Evolutionary conservation across 192 early-diverging fungal genomes (phyloP), one percentile per base, ranked within the genome.

Genomic region (Backusella macrospora): DNA sequence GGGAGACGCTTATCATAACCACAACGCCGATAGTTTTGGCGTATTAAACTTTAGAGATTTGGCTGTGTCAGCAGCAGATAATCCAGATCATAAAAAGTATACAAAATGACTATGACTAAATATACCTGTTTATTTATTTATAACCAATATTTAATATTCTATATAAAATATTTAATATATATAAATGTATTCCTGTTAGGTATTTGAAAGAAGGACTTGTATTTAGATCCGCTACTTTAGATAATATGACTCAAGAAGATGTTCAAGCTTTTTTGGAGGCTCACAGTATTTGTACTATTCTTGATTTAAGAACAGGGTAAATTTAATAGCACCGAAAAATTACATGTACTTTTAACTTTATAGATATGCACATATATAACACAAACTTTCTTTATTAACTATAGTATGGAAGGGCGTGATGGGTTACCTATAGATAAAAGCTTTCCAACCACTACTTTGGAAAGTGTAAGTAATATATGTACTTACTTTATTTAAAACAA

Each of bases 231-330:
- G 83, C 73, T 1, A 75, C 78, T 15, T 66, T 84, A 5, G 80
- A 84, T 55, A 73, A 82, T 65, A 76, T 76, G 44, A 65, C 77
- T n/a, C 63, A 78, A 39, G 45, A 12, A 26, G 81, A 84, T 62
- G 38, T 84, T 10, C 72, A 79, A 15, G 40, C 59, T 10, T 73
- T 84, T 23, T 73, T 73, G 16, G 15, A 52, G 15, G 55, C 43
- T 3, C 75, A 79, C 62, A 44, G 59, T 0, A 79, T 84, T 40
- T 81, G 70, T 37, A 80, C 78, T 39, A 81, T 84, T 29, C 55
- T 84, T 37, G 83, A 84, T 59, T 66, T 84, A 38, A 73, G 82
- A 62, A 78, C 80, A 45, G 82, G 76, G 63, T 72, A 76, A 29
- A 29, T 49, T 5, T 21, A 23, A 3, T 34, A 34, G 29, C 29